Conservation (phyloP, 345 rosid genomes). For the Linum tenue region DNA sequence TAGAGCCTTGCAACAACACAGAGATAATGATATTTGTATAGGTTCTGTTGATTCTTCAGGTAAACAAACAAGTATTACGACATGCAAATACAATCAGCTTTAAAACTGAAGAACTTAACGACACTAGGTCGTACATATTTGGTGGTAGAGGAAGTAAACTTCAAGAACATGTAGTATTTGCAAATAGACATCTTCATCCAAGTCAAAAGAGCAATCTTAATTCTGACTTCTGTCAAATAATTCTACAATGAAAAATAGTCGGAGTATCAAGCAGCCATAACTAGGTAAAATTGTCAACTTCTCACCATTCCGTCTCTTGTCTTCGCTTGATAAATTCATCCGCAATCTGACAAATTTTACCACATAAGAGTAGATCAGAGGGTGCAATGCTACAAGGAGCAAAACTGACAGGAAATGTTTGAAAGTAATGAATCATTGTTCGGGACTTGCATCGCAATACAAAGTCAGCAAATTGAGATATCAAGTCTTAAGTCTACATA, state of each 20-base stretch:
- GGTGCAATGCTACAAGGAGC: background rate
- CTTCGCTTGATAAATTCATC: slow-evolving; percentile 90
- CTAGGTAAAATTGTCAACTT: background rate
- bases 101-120: background rate
- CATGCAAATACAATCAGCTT: background rate
- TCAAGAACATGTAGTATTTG: background rate
- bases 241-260: too few species aligned
- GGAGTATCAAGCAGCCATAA: background rate
- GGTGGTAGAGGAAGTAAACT: background rate
- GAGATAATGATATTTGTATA: background rate
- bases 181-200: background rate
- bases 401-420: background rate
- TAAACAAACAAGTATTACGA: background rate
- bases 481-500: background rate
- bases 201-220: too few species aligned
- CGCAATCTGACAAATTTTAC: slow-evolving; percentile 58
- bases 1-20: slow-evolving; percentile 1
- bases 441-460: background rate
- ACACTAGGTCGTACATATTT: background rate
- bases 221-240: background rate
- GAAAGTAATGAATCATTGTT: too few species aligned
- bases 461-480: background rate
- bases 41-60: background rate
- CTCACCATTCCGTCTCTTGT: slow-evolving; percentile 82
- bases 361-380: slow-evolving; percentile 11